Evolutionary conservation across 768 basidiomycete genomes (phyloP).

Genomic region (Boletus bicolor): DNA sequence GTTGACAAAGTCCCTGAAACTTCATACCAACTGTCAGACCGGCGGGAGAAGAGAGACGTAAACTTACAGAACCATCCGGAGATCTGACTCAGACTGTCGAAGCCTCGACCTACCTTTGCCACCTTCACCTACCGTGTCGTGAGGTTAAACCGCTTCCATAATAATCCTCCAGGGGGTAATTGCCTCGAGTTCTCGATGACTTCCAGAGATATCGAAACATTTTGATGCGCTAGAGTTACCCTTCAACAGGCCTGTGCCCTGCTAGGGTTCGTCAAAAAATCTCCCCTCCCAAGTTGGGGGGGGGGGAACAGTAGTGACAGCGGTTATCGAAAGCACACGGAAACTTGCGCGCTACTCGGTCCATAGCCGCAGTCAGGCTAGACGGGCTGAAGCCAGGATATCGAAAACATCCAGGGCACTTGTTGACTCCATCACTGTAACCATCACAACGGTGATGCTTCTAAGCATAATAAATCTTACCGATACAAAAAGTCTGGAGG

Average conservation of each 20-base stretch:
- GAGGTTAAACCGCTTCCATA: slow-evolving; percentile 25
- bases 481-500: slow-evolving; percentile 24
- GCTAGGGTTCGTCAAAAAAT: background rate
- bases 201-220: slow-evolving; percentile 11
- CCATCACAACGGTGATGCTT: slow-evolving; percentile 28
- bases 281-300: background rate
- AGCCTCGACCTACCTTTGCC: slow-evolving; percentile 12
- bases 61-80: slow-evolving; percentile 13
- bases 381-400: background rate
- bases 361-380: background rate
- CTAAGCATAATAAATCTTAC: slow-evolving; percentile 24
- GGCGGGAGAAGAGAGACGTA: slow-evolving; percentile 26
- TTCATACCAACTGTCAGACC: slow-evolving; percentile 16
- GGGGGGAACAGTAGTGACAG: background rate
- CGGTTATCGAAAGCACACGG: background rate
- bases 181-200: slow-evolving; percentile 16
- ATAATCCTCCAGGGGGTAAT: slow-evolving; percentile 17
- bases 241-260: background rate
- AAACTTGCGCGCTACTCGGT: background rate
- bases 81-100: slow-evolving; percentile 19
- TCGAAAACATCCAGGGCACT: slow-evolving; percentile 3
- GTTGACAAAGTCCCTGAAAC: slow-evolving; percentile 23
- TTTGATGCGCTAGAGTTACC: slow-evolving; percentile 1
- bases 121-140: slow-evolving; percentile 11
- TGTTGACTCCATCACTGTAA: slow-evolving; percentile 22